Conservation (phyloP, 2,329 filamentous ascomycete species). For the Colletotrichum kahawae region DNA sequence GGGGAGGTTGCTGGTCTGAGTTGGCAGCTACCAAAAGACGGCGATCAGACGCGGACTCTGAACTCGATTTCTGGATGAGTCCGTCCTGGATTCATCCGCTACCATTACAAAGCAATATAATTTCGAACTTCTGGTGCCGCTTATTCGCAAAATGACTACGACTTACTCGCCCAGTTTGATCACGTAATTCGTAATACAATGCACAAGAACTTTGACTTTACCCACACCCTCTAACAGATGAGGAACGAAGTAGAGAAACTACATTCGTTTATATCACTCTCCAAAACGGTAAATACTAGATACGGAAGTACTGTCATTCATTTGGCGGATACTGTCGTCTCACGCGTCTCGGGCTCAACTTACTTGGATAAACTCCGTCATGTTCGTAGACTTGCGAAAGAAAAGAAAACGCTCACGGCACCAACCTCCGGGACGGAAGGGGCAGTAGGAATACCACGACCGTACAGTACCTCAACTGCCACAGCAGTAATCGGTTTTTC, state of each 20-base stretch:
- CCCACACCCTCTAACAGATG: accelerated
- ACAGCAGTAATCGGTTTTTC: accelerated
- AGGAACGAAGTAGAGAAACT: neutral
- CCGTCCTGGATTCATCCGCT: neutral
- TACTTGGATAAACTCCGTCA: too few relatives aligned
- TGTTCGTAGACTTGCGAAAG: too few relatives aligned
- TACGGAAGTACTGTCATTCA: accelerated
- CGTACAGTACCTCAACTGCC: accelerated
- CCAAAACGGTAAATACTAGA: accelerated
- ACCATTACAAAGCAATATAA: accelerated
- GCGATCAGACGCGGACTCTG: neutral
- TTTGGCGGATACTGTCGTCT: neutral
- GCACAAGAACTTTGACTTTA: neutral
- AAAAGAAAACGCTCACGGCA: too few relatives aligned
- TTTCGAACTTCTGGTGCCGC: neutral
- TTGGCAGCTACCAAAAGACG: neutral
- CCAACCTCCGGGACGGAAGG: too few relatives aligned
- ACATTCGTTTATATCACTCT: too few relatives aligned
- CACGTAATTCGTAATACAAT: too few relatives aligned
- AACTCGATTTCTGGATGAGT: neutral
- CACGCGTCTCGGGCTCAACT: neutral
- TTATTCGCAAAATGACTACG: accelerated
- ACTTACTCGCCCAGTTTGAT: accelerated
- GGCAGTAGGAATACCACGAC: accelerated
- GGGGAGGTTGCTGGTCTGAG: neutral